Conservation (phyloP, 2,329 filamentous ascomycete species). For the Hyphodiscus sp. region DNA sequence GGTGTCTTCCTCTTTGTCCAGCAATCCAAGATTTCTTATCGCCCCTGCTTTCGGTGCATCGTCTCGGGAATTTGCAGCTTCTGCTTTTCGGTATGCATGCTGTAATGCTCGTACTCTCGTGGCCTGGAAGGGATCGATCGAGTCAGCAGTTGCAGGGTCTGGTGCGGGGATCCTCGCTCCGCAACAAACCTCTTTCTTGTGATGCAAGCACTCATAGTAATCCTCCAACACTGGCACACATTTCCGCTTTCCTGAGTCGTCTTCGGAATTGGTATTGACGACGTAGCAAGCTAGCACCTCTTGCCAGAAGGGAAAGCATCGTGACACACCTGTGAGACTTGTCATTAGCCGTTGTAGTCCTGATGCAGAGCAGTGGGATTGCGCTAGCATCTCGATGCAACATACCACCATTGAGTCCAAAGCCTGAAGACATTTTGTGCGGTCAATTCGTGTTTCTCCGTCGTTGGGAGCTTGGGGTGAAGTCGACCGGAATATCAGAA, state of each 20-base stretch:
- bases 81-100: constrained; percentile 74
- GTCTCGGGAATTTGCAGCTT: constrained; percentile 69
- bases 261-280: constrained; percentile 77
- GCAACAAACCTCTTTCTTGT: constrained; percentile 86
- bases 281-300: constrained; percentile 98
- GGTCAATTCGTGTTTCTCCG: constrained; percentile 17
- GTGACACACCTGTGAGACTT: constrained; percentile 35
- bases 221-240: constrained; percentile 83
- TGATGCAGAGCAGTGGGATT: neutral
- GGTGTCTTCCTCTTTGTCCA: constrained; percentile 78
- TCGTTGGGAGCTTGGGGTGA: constrained; percentile 7
- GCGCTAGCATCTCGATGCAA: constrained; percentile 14
- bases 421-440: constrained; percentile 68
- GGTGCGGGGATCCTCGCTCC: neutral
- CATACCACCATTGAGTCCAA: constrained; percentile 73
- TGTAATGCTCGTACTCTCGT: constrained; percentile 74
- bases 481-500: constrained; percentile 18
- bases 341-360: constrained; percentile 20
- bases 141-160: constrained; percentile 3
- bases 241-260: constrained; percentile 77
- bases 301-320: constrained; percentile 99
- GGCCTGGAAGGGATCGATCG: constrained; percentile 39
- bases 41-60: constrained; percentile 75
- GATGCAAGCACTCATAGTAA: constrained; percentile 98
- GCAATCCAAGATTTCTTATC: constrained; percentile 78